Percentiles rank a stretch among this genome's conserved stretches.
phyloP scores from a whole-genome alignment of 2,329 filamentous ascomycete genomes.

The Cladosporium sp. region DNA sequence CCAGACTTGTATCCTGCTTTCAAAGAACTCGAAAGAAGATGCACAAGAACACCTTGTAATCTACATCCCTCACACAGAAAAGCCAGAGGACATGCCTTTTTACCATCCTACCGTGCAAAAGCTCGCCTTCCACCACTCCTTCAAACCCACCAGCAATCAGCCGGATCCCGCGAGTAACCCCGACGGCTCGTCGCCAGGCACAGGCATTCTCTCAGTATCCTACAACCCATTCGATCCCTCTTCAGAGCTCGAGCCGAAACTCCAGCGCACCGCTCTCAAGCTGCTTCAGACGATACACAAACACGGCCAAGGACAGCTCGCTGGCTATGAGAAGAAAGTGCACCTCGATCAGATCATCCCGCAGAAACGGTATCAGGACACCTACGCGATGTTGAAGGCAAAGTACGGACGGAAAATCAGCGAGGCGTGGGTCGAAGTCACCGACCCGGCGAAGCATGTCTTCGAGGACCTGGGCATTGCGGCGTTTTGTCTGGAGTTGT shows the following conservation, averaged over 20 bases:
- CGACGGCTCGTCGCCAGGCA: constrained; percentile 25
- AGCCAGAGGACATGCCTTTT: constrained; percentile 66
- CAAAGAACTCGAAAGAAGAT: constrained; percentile 27
- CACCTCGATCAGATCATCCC: constrained; percentile 79
- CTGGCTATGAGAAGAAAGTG: constrained; percentile 74
- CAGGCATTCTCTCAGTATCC: constrained; percentile 47
- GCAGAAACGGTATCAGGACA: constrained; percentile 73
- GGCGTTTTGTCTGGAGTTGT: constrained; percentile 88
- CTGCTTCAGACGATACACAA: constrained; percentile 67
- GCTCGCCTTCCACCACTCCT: constrained; percentile 73
- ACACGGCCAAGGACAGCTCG: constrained; percentile 61
- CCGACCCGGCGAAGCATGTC: constrained; percentile 85
- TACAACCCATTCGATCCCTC: constrained; percentile 41
- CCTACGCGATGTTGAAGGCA: constrained; percentile 73
- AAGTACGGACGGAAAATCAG: constrained; percentile 71
- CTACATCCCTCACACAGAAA: constrained; percentile 70
- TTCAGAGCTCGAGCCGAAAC: constrained; percentile 25
- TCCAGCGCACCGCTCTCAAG: constrained; percentile 64
- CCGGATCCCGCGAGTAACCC: constrained; percentile 1
- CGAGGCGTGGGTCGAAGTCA: constrained; percentile 76
- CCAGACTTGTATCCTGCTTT: constrained; percentile 75
- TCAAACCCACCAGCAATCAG: constrained; percentile 32
- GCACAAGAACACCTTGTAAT: constrained; percentile 57
- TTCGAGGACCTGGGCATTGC: constrained; percentile 93
- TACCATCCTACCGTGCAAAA: constrained; percentile 78